These are phyloP conservation scores for Penicillium italicum DNA, from an alignment of 2,329 filamentous ascomycete species.

Conservation along the genomic window DNA sequence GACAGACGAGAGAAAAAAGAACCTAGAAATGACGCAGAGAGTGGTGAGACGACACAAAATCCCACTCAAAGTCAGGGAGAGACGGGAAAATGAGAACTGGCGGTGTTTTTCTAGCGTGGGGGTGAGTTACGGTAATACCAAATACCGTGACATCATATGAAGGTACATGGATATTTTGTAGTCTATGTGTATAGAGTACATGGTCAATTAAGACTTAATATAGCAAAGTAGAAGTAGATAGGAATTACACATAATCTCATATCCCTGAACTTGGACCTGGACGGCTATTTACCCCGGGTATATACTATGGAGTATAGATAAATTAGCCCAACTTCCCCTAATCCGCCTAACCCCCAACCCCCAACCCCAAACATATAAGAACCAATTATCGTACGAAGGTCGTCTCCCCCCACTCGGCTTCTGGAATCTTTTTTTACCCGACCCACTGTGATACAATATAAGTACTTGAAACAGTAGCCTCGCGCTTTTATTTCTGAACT, in stretches of 20 bases:
- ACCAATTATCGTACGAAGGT: background rate
- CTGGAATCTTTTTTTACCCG: slow-evolving; percentile 21
- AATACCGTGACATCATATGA: slow-evolving; percentile 5
- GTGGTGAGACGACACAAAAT: background rate
- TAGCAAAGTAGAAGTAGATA: background rate
- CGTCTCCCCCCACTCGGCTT: slow-evolving; percentile 27
- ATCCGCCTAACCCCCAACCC: too few relatives aligned
- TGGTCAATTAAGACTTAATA: too few relatives aligned
- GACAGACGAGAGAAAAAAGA: background rate
- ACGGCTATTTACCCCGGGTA: background rate
- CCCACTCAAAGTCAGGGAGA: background rate
- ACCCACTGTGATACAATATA: slow-evolving; percentile 28
- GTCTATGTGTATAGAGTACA: too few relatives aligned
- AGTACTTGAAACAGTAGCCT: slow-evolving; percentile 25
- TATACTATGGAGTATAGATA: background rate
- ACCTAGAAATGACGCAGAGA: background rate
- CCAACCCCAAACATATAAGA: background rate
- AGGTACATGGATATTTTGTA: too few relatives aligned
- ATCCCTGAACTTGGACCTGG: background rate
- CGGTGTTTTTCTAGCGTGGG: slow-evolving; percentile 7
- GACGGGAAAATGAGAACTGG: background rate
- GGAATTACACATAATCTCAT: background rate
- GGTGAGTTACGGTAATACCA: background rate
- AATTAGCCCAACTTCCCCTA: background rate
- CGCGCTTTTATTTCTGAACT: slow-evolving; percentile 3